phyloP scores from a whole-genome alignment of 257 asterid species.

The Plectranthus barbatus region DNA sequence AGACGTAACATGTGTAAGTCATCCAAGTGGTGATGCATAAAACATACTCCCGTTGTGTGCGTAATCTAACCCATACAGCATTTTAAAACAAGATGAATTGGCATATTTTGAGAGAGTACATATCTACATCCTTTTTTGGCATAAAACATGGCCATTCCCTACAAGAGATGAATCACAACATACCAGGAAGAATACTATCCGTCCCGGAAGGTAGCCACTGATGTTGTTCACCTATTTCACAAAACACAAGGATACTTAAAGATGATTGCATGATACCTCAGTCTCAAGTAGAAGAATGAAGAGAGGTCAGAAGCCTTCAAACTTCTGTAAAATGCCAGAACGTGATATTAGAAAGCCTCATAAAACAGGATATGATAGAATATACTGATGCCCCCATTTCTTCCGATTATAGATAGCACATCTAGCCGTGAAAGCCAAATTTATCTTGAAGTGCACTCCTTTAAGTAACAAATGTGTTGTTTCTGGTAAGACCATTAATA shows the following conservation, averaged over 20 bases:
- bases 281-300: not conserved
- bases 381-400: too few relatives aligned
- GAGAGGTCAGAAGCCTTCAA: not conserved
- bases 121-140: not conserved
- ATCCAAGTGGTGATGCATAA: not conserved
- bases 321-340: slow-evolving; percentile 14
- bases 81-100: not conserved
- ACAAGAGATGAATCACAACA: slow-evolving; percentile 20
- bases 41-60: not conserved
- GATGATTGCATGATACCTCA: not conserved
- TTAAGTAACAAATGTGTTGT: too few relatives aligned
- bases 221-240: slow-evolving; percentile 87
- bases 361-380: too few relatives aligned
- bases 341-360: too few relatives aligned
- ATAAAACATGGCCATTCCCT: not conserved
- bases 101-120: not conserved
- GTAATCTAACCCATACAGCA: not conserved
- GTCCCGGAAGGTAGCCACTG: slow-evolving; percentile 97
- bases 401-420: too few relatives aligned
- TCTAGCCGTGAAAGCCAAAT: too few relatives aligned
- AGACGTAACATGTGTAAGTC: not conserved
- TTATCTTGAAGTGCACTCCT: too few relatives aligned
- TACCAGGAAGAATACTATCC: slow-evolving; percentile 98
- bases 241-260: slow-evolving; percentile 1
- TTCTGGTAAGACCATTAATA: too few relatives aligned